Evolutionary conservation across 2,329 filamentous ascomycete species (phyloP), one percentile per base, ranked within the genome.

Genomic region (Beauveria varroae): DNA sequence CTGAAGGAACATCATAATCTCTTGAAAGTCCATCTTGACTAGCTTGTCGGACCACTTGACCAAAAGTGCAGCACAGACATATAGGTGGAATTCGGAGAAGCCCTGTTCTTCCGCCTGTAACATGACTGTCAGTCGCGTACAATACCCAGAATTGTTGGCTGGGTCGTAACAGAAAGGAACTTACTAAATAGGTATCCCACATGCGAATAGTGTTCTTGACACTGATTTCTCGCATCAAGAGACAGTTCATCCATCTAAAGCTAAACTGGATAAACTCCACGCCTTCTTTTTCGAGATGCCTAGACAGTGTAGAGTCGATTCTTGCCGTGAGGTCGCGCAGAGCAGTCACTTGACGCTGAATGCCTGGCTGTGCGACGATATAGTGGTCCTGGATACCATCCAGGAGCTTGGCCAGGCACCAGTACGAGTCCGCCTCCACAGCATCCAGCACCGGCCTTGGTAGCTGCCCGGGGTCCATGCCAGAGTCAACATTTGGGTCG

Each of bases 191-290:
- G 28, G 95, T 99, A 75, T 99, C 95, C 95, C 95, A 99, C 95
- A 99, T 99, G 67, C 95, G 84, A 65, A 99, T 96, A 0, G 92
- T 97, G 72, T 97, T 98, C 73, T 88, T 90, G 62, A 99, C 93
- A 71, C 90, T 96, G 66, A 99, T 90, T 76, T 99, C 95, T 65
- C 95, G 85, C 95, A 99, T 99, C 66, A 99, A 80, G 57, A 99
- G 84, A 74, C 95, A 99, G 70, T 99, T 99, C 95, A 99, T 99
- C 95, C 95, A 99, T 61, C 95, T 84, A 73, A 99, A 99, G 75
- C 92, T 97, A 76, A 99, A 99, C 72, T 99, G 95, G 69, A 99
- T 99, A 71, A 99, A 99, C 72, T 99, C 95, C 30, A 99, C 91
- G 37, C 92, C 88, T 74, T 98, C 92, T 26, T 84, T 84, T 71